Evolutionary conservation across 192 early-diverging fungal genomes (phyloP), one percentile per base, ranked within the genome.

Genomic region (Allomyces macrogynus): DNA sequence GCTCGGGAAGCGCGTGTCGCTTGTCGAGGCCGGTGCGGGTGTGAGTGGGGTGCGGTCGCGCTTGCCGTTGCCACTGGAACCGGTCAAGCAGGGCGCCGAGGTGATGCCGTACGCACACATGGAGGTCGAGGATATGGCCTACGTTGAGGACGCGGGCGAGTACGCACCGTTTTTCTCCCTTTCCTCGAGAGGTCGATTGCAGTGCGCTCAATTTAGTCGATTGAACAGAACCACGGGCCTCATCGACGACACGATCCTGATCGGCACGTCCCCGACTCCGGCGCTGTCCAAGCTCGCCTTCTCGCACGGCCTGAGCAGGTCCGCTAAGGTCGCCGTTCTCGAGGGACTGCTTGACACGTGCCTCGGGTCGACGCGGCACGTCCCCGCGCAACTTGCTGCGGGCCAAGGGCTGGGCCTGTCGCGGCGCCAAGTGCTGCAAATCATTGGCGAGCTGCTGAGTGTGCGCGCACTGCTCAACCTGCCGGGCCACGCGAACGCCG

Each of bases 401-500:
- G 82, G 82, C 23, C 73, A 75, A 24, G 72, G 70, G 57, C 67
- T 82, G 20, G 76, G 74, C 5, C 60, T 80, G 23, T 69, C 68
- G 16, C 74, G 78, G 9, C 67, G 67, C 23, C 66, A 74, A 32
- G 71, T 84, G 26, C 70, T 84, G 24, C 71, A 71, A 43, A 70
- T 75, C 60, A 67, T 84, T 14, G 82, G 80, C 26, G 77, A 77
- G 62, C 67, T 84, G 22, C 79, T 76, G 61, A 43, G 40, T 18
- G 70, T 84, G 16, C 75, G 82, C 32, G 73, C 73, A 3, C 67
- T 74, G 43, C 72, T 82, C 0, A 84, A 84, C 67, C 69, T 84
- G 32, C 75, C 49, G 16, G 49, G 49, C 49, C 16, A n/a, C 12
- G 16, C 49, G 12, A 57, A 79, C 69, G 63, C 68, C 16, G 82